A percentile compares a stretch with the other conserved stretches of the same genome.
Evolutionary conservation across 73 alveolate genomes (phyloP).

Genomic region (Durusdinium trenchii): DNA sequence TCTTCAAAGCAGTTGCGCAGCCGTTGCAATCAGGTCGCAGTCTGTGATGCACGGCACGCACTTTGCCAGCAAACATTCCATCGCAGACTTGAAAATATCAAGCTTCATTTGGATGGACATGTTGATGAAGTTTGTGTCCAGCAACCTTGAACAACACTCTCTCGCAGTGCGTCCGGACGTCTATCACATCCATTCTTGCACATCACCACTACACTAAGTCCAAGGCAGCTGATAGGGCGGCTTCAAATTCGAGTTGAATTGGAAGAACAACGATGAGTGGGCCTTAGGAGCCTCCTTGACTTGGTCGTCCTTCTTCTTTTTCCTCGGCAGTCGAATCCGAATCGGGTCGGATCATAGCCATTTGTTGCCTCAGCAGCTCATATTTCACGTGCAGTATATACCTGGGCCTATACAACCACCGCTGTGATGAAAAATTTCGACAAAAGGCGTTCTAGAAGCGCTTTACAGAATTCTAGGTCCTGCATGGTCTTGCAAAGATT

Average conservation of each 20-base stretch:
- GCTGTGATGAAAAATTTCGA: background rate
- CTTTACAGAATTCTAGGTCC: no score
- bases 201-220: background rate
- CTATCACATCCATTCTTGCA: background rate
- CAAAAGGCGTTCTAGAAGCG: background rate
- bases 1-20: no score
- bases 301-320: slow-evolving; percentile 46
- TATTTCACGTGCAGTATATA: no score
- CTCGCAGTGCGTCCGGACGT: background rate
- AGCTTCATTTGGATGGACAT: slow-evolving; percentile 99
- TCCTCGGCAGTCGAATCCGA: background rate
- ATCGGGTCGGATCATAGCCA: no score
- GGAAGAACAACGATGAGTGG: slow-evolving; percentile 89
- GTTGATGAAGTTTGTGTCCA: slow-evolving; percentile 99
- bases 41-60: slow-evolving; percentile 99
- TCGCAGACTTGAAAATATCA: slow-evolving; percentile 99
- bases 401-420: background rate
- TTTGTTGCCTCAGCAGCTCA: no score
- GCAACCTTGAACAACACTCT: slow-evolving; percentile 97
- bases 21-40: slow-evolving; percentile 96
- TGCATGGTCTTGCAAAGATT: no score
- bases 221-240: slow-evolving; percentile 83
- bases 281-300: slow-evolving; percentile 72
- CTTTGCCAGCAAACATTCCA: slow-evolving; percentile 99
- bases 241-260: slow-evolving; percentile 82